Evolutionary conservation across 257 asterid species (phyloP).

Genomic region (Plantago major): DNA sequence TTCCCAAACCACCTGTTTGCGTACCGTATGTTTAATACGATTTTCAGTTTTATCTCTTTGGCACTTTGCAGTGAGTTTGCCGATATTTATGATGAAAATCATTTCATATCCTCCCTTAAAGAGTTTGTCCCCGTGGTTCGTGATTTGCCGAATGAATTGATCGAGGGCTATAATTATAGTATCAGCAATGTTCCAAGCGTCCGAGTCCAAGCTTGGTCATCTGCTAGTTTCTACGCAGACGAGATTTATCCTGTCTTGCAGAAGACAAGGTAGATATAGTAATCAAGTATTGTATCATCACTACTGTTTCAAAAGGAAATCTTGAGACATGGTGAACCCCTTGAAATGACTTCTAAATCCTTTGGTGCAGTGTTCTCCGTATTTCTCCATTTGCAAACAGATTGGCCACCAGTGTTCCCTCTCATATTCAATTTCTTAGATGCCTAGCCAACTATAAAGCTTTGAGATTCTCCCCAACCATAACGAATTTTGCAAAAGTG

Average conservation of each 20-base stretch:
- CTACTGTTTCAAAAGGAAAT: not conserved
- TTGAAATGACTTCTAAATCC: not conserved
- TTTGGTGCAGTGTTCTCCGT: constrained; percentile 62
- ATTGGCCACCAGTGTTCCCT: constrained; percentile 63
- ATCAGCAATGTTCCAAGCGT: constrained; percentile 57
- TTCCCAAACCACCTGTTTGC: not conserved
- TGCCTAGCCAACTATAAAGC: constrained; percentile 79
- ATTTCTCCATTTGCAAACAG: constrained; percentile 86
- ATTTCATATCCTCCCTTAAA: constrained; percentile 60
- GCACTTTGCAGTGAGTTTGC: constrained; percentile 52
- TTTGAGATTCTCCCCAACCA: constrained; percentile 67
- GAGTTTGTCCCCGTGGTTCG: constrained; percentile 54
- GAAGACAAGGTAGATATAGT: constrained; percentile 46
- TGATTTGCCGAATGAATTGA: constrained; percentile 59
- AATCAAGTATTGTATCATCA: not conserved
- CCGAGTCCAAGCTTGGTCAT: constrained; percentile 74
- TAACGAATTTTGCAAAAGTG: constrained; percentile 44
- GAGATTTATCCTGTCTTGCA: constrained; percentile 66
- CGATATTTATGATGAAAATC: constrained; percentile 79
- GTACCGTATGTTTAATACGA: not conserved
- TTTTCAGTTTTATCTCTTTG: constrained; percentile 14
- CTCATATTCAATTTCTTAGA: constrained; percentile 65
- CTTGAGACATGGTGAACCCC: not conserved
- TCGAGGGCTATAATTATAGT: constrained; percentile 60
- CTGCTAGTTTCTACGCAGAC: constrained; percentile 62